A percentile compares a stretch with the other conserved stretches of the same genome.
These are phyloP conservation scores for Hansenula lynferdii DNA, from an alignment of 1,139 yeast genomes.

Conservation along the genomic window DNA sequence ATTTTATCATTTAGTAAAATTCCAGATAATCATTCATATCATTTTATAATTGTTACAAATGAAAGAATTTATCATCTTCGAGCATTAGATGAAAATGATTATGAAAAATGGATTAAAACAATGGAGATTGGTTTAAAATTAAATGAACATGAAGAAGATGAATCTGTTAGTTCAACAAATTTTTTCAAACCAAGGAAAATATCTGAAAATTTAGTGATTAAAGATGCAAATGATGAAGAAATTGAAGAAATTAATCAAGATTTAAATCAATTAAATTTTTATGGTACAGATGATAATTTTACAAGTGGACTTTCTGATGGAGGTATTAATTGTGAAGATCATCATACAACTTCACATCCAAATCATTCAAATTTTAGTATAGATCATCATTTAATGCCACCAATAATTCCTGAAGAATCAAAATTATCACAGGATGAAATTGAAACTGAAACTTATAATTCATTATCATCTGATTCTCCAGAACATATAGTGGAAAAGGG, in stretches of 20 bases:
- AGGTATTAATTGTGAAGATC: slow-evolving; percentile 1
- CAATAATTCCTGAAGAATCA: slow-evolving; percentile 14
- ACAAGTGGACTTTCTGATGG: slow-evolving; percentile 27
- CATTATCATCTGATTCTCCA: slow-evolving; percentile 18
- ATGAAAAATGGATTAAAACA: slow-evolving; percentile 37
- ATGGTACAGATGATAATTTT: slow-evolving; percentile 25
- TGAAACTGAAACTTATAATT: slow-evolving; percentile 11
- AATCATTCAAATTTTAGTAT: slow-evolving; percentile 3
- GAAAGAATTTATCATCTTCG: slow-evolving; percentile 39
- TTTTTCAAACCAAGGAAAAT: slow-evolving; percentile 5
- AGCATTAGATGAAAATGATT: slow-evolving; percentile 32
- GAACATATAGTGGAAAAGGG: slow-evolving; percentile 43
- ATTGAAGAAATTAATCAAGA: slow-evolving; percentile 5
- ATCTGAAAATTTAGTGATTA: not conserved
- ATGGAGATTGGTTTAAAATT: slow-evolving; percentile 13
- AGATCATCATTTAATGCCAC: not conserved
- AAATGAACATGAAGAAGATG: slow-evolving; percentile 15
- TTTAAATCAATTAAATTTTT: slow-evolving; percentile 11
- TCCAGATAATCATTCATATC: slow-evolving; percentile 32
- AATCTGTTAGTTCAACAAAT: not conserved
- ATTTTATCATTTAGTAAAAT: slow-evolving; percentile 30
- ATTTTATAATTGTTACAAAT: slow-evolving; percentile 27
- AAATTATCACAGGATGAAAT: not conserved
- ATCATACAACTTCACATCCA: slow-evolving; percentile 3
- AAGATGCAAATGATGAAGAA: not conserved